Conservation (phyloP, 2,329 filamentous ascomycete genomes). For the Amauroascus verrucosus region DNA sequence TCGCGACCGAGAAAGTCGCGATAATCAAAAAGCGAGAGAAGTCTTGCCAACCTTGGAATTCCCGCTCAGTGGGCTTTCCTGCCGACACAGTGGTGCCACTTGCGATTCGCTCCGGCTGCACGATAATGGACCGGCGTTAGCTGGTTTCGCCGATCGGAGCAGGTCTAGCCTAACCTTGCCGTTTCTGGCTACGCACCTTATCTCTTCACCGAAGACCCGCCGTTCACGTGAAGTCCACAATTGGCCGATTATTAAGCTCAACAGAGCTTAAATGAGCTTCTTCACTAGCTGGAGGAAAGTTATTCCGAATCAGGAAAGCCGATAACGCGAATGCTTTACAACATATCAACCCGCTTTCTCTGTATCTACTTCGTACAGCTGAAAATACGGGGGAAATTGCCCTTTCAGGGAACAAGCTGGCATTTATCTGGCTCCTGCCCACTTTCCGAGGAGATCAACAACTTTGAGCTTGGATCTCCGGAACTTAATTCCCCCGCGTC, state of each 20-base stretch:
- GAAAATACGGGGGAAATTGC: not conserved
- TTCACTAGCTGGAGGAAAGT: not conserved
- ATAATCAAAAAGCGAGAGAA: not conserved
- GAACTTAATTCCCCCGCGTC: slow-evolving; percentile 2
- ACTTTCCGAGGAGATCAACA: not conserved
- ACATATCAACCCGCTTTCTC: too few relatives aligned
- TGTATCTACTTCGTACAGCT: too few relatives aligned
- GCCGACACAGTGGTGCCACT: not conserved
- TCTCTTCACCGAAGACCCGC: slow-evolving; percentile 1
- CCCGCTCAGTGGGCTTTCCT: too few relatives aligned
- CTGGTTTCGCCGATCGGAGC: not conserved
- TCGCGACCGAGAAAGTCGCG: not conserved
- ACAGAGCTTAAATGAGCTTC: slow-evolving; percentile 7
- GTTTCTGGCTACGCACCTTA: not conserved
- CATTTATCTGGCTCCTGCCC: not conserved
- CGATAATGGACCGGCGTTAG: slow-evolving; percentile 4
- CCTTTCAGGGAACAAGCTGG: not conserved
- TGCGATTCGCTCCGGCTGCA: not conserved
- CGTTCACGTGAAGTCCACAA: not conserved
- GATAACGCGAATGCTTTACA: too few relatives aligned
- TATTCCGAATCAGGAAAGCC: not conserved
- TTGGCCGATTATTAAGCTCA: not conserved
- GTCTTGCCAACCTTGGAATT: not conserved
- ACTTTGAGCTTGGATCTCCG: not conserved
- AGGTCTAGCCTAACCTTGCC: slow-evolving; percentile 8